A percentile compares a stretch with the other conserved stretches of the same genome.
These are phyloP conservation scores for Castanea mollissima DNA, from an alignment of 306 rosid genomes.

Conservation along the genomic window DNA sequence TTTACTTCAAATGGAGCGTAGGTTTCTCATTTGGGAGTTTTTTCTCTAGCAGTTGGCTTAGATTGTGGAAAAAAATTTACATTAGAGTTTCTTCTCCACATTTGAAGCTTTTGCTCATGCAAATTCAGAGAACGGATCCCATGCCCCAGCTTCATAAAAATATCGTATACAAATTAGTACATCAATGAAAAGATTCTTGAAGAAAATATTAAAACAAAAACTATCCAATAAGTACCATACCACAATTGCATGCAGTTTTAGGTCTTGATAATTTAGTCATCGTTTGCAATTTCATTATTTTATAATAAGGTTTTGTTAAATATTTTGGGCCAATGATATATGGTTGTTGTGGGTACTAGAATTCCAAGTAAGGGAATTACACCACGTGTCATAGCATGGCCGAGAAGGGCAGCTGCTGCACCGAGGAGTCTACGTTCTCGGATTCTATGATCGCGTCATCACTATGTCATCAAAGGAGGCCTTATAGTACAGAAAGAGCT, in stretches of 20 bases:
- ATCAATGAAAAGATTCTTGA: not conserved
- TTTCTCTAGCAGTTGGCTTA: constrained; percentile 45
- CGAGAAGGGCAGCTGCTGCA: too few relatives aligned
- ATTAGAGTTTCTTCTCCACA: constrained; percentile 79
- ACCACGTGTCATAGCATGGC: too few relatives aligned
- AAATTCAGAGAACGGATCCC: constrained; percentile 79
- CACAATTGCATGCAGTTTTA: constrained; percentile 57
- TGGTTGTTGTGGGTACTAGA: too few relatives aligned
- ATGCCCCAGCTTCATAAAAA: constrained; percentile 68
- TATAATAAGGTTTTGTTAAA: too few relatives aligned
- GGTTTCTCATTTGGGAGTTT: constrained; percentile 33
- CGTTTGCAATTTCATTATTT: constrained; percentile 40
- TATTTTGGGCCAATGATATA: too few relatives aligned
- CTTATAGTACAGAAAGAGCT: too few relatives aligned
- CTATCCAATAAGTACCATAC: constrained; percentile 30
- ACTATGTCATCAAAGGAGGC: too few relatives aligned
- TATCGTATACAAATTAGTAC: constrained; percentile 7
- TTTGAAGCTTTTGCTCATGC: constrained; percentile 87
- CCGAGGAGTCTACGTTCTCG: too few relatives aligned
- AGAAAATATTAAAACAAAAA: not conserved
- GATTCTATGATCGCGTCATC: too few relatives aligned
- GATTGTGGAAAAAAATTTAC: constrained; percentile 71
- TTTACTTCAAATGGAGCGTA: constrained; percentile 4
- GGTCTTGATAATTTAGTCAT: constrained; percentile 81
- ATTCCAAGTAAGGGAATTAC: too few relatives aligned